phyloP scores from a whole-genome alignment of 176 grass and related monocot species.

The Zoysia pacifica region DNA sequence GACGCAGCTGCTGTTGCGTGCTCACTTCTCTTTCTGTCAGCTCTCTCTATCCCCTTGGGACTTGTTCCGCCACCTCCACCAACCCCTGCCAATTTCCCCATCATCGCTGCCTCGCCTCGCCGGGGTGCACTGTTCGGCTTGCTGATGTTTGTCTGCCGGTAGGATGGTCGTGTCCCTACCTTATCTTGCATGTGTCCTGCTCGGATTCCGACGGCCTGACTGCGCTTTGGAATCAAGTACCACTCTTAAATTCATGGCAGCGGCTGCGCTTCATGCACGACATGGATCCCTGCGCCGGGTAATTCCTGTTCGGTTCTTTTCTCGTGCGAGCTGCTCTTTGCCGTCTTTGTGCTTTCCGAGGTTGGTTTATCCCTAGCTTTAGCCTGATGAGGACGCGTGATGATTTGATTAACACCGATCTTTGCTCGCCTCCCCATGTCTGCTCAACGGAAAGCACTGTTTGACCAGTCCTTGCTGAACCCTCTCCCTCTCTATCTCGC shows the following conservation, averaged over 20 bases:
- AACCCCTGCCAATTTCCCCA: not conserved
- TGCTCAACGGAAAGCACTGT: constrained; percentile 59
- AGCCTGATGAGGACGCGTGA: constrained; percentile 20
- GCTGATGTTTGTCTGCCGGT: not conserved
- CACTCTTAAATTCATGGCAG: too few species aligned
- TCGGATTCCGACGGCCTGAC: too few species aligned
- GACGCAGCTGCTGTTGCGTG: constrained; percentile 61
- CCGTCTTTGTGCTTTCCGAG: too few species aligned
- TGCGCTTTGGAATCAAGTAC: too few species aligned
- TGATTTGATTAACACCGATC: constrained; percentile 42
- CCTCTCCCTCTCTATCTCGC: not conserved
- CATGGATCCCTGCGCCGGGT: too few species aligned
- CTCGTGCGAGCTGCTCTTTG: too few species aligned
- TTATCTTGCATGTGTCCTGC: too few species aligned
- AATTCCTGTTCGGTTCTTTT: too few species aligned
- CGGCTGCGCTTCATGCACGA: too few species aligned
- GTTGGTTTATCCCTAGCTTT: not conserved
- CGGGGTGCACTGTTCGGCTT: constrained; percentile 24
- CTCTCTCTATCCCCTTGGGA: constrained; percentile 35
- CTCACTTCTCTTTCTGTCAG: constrained; percentile 74
- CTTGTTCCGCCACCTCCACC: constrained; percentile 39
- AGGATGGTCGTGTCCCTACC: constrained; percentile 13
- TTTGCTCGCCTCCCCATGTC: constrained; percentile 37
- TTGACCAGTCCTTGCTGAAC: constrained; percentile 45
- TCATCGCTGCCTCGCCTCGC: constrained; percentile 13